Base-by-base conservation (phyloP, 2,329 filamentous ascomycete species). In the Penicillium thymicola region DNA sequence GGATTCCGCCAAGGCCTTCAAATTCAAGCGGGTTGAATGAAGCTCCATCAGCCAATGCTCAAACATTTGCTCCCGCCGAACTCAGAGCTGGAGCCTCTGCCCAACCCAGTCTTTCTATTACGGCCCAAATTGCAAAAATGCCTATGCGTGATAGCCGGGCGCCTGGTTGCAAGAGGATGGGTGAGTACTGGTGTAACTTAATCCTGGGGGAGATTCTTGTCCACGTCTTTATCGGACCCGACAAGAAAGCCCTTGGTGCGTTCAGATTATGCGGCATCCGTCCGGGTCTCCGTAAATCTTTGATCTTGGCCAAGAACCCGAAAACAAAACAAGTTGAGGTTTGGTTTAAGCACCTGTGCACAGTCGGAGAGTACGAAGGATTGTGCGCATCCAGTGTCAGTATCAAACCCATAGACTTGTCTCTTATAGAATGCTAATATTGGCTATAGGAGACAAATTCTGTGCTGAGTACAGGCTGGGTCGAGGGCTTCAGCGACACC, bases 401-500 rank as follows among this genome's bases (percentile, higher is more conserved):
- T 54, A 8, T n/a, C 11, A 27, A 6, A 14, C 16, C 16, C 10
- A 11, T 23, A 25, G 2, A 16, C n/a, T 27, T 23, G 3, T 36
- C 23, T 23, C 9, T 23, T 13, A 23, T 27, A 23, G 0, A 41
- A 23, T 36, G 37, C 44, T 49, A 36, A 54, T 13, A 16, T 16
- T 21, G 8, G n/a, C 8, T 18, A 28, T 16, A 54, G 52, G 16
- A 14, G 14, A 16, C 6, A 7, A 32, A 51, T 34, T 44, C 13
- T 9, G 18, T 50, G 18, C 32, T 37, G 46, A 63, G 63, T 37
- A 72, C 66, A 50, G 70, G 69, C 36, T 76, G 70, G 67, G 59
- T 75, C 27, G 63, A 72, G 53, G 69, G 70, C 0, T 77, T 66
- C 55, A 42, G 64, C 16, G 70, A 76, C 43, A 73, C 68, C 4